phyloP scores from a whole-genome alignment of 129 eudicot species.

The Flaveria bidentis region DNA sequence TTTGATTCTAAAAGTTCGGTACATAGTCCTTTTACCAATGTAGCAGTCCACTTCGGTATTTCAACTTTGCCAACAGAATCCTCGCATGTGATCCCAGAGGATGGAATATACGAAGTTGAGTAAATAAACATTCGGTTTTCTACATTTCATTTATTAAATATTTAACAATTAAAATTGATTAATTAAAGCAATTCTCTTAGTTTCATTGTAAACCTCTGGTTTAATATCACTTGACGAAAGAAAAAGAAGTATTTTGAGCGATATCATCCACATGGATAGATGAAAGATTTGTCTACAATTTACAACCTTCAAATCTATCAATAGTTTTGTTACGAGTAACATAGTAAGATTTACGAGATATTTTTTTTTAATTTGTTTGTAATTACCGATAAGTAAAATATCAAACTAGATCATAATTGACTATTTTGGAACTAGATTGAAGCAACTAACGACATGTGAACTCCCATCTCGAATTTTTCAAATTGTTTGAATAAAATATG shows the following conservation, averaged over 20 bases:
- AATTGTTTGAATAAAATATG: background rate
- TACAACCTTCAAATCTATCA: too few relatives aligned
- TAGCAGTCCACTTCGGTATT: conserved; percentile 15
- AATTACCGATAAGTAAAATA: too few relatives aligned
- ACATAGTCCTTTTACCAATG: background rate
- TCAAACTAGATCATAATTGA: background rate
- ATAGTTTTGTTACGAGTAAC: too few relatives aligned
- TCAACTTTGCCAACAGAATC: conserved; percentile 16
- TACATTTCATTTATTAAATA: background rate
- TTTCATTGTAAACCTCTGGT: too few relatives aligned
- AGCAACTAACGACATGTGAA: background rate
- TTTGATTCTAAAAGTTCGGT: background rate
- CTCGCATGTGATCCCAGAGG: conserved; percentile 20
- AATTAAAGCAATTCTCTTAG: background rate
- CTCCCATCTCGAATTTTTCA: background rate
- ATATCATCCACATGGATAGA: too few relatives aligned
- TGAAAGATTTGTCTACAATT: too few relatives aligned
- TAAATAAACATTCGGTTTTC: background rate
- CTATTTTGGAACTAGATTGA: background rate
- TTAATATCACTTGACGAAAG: too few relatives aligned
- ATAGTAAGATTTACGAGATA: too few relatives aligned
- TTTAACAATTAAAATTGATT: background rate
- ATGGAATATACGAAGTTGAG: conserved; percentile 21
- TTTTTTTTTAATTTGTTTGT: too few relatives aligned
- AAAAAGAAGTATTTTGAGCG: too few relatives aligned